phyloP scores from a whole-genome alignment of 768 basidiomycete species.

The Hericium coralloides region DNA sequence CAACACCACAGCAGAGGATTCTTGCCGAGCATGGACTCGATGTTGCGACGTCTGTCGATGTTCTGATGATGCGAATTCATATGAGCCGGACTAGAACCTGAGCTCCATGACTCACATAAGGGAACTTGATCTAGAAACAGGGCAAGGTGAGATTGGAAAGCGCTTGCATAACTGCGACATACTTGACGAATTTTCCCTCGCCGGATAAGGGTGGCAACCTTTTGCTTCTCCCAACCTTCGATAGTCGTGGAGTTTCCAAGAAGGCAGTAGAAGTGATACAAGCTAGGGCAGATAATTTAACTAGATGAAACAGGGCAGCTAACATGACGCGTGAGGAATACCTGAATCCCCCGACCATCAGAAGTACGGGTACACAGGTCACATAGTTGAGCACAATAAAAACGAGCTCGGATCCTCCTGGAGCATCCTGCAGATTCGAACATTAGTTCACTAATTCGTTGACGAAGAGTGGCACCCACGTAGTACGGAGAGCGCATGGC shows the following conservation, averaged over 20 bases:
- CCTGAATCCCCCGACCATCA: slow-evolving; percentile 91
- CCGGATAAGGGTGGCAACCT: slow-evolving; percentile 75
- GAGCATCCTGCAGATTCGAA: slow-evolving; percentile 45
- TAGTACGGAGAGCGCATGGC: slow-evolving; percentile 38
- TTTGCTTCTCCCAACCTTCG: slow-evolving; percentile 97
- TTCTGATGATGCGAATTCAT: slow-evolving; percentile 40
- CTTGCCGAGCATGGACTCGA: slow-evolving; percentile 67
- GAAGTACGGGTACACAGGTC: slow-evolving; percentile 73
- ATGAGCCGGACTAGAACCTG: no score
- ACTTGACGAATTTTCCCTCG: slow-evolving; percentile 82
- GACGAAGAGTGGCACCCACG: slow-evolving; percentile 29
- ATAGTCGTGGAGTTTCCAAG: slow-evolving; percentile 87
- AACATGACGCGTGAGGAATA: slow-evolving; percentile 16
- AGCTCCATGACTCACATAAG: slow-evolving; percentile 54
- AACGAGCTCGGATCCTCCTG: slow-evolving; percentile 59
- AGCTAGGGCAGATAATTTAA: slow-evolving; percentile 30
- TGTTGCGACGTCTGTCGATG: slow-evolving; percentile 64
- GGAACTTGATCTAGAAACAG: slow-evolving; percentile 72
- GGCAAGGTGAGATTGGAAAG: not conserved
- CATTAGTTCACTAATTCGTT: not conserved
- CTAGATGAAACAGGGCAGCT: not conserved
- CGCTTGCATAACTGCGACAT: not conserved
- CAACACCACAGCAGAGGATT: slow-evolving; percentile 80
- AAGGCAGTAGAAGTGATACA: slow-evolving; percentile 82
- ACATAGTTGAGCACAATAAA: slow-evolving; percentile 87